Evolutionary conservation across 306 rosid genomes (phyloP).

Genomic region (Dalbergia cultrata): DNA sequence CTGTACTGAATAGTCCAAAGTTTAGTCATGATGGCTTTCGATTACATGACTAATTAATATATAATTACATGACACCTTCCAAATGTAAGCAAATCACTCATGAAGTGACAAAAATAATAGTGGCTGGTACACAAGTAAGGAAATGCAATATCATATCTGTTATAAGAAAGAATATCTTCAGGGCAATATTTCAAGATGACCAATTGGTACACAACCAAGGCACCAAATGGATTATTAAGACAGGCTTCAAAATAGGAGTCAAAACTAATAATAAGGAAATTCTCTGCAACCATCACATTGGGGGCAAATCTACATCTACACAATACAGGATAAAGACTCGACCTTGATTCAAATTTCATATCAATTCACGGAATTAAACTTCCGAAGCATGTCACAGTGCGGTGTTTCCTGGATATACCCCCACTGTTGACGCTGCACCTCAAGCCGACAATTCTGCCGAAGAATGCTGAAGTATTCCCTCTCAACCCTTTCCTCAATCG

Average conservation of each 20-base stretch:
- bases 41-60: too few relatives aligned
- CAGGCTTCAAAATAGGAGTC: neutral
- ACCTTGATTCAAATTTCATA: conserved; percentile 53
- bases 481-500: conserved; percentile 70
- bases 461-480: conserved; percentile 79
- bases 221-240: conserved; percentile 6
- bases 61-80: neutral
- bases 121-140: neutral
- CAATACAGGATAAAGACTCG: conserved; percentile 40
- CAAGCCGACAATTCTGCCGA: conserved; percentile 79
- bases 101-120: neutral
- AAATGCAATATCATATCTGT: neutral
- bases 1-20: neutral
- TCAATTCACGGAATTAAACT: conserved; percentile 60
- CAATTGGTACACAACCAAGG: neutral
- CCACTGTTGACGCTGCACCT: conserved; percentile 93
- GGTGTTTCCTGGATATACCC: conserved; percentile 91
- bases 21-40: neutral
- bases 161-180: neutral
- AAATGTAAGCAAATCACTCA: neutral
- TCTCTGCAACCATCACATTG: conserved; percentile 33
- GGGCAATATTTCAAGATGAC: neutral
- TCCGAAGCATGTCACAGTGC: conserved; percentile 81
- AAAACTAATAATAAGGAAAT: neutral
- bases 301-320: conserved; percentile 44